These are phyloP conservation scores for Cercospora sp. DNA, from an alignment of 2,329 filamentous ascomycete species.

Conservation along the genomic window DNA sequence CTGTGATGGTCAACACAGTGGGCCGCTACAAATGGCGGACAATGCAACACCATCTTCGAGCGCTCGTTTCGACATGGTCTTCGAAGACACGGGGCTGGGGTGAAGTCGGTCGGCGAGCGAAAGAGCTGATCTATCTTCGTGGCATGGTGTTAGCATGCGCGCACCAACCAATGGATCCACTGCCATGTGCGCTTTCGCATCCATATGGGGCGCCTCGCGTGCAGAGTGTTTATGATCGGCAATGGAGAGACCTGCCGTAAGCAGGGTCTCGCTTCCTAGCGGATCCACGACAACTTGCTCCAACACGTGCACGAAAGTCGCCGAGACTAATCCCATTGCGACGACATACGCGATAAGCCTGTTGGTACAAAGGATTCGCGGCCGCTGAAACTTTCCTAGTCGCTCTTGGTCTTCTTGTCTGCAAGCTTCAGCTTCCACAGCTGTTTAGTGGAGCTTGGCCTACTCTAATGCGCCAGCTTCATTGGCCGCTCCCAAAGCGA, in stretches of 20 bases:
- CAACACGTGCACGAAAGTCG: background rate
- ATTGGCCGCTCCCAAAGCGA: background rate
- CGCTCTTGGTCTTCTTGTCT: background rate
- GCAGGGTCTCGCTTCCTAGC: background rate
- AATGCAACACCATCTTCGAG: background rate
- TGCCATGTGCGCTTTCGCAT: background rate
- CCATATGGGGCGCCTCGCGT: background rate
- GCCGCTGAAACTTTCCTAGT: background rate
- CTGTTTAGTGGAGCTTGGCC: background rate
- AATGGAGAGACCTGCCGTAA: background rate
- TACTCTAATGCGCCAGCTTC: background rate
- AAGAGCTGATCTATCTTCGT: background rate
- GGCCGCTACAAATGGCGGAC: background rate
- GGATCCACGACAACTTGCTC: background rate
- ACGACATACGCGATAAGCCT: background rate
- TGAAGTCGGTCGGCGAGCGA: background rate
- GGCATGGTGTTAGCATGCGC: background rate
- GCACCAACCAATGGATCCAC: background rate
- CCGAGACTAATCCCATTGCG: background rate
- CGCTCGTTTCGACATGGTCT: background rate
- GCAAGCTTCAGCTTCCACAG: background rate
- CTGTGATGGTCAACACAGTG: background rate
- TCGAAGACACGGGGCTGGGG: background rate
- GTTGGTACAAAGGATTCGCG: background rate
- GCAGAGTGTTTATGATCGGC: background rate